phyloP scores from a whole-genome alignment of 2,329 filamentous ascomycete species.

The Fusarium succisae region DNA sequence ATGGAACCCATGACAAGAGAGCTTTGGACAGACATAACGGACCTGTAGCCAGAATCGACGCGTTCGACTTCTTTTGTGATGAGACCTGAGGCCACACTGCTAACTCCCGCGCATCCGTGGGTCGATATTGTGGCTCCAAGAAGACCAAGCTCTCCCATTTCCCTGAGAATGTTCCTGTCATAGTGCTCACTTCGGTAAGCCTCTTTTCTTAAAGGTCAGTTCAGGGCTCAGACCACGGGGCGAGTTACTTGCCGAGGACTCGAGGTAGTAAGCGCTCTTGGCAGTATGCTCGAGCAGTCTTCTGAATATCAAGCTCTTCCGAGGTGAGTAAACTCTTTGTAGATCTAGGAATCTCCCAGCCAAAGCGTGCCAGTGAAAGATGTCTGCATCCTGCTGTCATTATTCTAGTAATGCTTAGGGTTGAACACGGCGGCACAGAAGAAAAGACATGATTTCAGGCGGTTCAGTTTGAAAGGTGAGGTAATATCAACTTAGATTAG shows the following conservation, averaged over 20 bases:
- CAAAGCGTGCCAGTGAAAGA: conserved; percentile 59
- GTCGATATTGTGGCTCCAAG: conserved; percentile 85
- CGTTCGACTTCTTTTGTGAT: conserved; percentile 91
- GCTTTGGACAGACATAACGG: conserved; percentile 93
- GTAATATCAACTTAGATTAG: too few species aligned
- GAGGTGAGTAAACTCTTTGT: conserved; percentile 81
- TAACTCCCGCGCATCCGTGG: conserved; percentile 86
- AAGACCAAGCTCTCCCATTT: conserved; percentile 90
- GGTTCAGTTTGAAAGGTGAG: too few species aligned
- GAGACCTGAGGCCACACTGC: conserved; percentile 84
- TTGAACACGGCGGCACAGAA: not conserved
- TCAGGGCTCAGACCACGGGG: too few species aligned
- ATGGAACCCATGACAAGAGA: conserved; percentile 94
- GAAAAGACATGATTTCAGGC: not conserved
- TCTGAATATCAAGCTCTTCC: conserved; percentile 87
- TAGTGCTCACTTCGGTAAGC: conserved; percentile 86
- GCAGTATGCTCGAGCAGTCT: conserved; percentile 92
- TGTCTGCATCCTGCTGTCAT: not conserved
- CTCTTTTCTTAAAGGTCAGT: conserved; percentile 58
- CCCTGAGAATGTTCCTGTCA: conserved; percentile 82
- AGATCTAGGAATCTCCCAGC: conserved; percentile 89
- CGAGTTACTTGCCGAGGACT: conserved; percentile 72
- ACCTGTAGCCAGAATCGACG: conserved; percentile 90
- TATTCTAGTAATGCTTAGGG: not conserved
- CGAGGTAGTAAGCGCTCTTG: conserved; percentile 86